Percentiles rank a stretch among this genome's conserved stretches.
Evolutionary conservation across 495 filamentous ascomycete species (phyloP).

Genomic region (Tuber borchii): DNA sequence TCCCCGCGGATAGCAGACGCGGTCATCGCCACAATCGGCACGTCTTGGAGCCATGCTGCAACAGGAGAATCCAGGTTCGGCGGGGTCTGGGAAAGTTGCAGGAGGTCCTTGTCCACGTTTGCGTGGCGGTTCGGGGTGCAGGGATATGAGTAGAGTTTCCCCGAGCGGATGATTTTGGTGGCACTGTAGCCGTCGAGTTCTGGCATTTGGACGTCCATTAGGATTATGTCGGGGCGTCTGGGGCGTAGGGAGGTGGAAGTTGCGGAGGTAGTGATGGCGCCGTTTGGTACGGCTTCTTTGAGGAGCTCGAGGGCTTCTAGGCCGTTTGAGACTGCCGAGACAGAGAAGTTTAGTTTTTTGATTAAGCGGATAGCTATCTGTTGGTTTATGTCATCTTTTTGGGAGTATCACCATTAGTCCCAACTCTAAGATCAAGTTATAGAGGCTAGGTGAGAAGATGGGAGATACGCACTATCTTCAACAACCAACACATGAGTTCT

Average conservation of each 20-base stretch:
- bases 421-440: not conserved
- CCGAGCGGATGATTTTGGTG: constrained; percentile 59
- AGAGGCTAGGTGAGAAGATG: not conserved
- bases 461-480: constrained; percentile 58
- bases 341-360: constrained; percentile 62
- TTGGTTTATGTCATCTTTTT: constrained; percentile 56
- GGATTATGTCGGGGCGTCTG: constrained; percentile 56
- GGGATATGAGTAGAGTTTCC: constrained; percentile 31
- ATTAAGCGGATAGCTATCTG: constrained; percentile 71
- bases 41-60: constrained; percentile 24
- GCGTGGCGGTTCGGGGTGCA: constrained; percentile 11
- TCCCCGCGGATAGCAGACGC: constrained; percentile 77
- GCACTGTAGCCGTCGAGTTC: constrained; percentile 72
- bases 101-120: constrained; percentile 23
- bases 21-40: constrained; percentile 76
- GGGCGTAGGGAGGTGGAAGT: constrained; percentile 43
- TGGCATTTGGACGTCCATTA: constrained; percentile 87
- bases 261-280: constrained; percentile 2
- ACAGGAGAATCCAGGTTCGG: constrained; percentile 12
- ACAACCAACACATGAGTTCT: constrained; percentile 63
- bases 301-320: constrained; percentile 68
- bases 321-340: constrained; percentile 54
- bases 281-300: constrained; percentile 35
- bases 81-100: not conserved
- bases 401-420: not conserved